phyloP scores from a whole-genome alignment of 805 yeast genomes.

The Candida sonorensis region DNA sequence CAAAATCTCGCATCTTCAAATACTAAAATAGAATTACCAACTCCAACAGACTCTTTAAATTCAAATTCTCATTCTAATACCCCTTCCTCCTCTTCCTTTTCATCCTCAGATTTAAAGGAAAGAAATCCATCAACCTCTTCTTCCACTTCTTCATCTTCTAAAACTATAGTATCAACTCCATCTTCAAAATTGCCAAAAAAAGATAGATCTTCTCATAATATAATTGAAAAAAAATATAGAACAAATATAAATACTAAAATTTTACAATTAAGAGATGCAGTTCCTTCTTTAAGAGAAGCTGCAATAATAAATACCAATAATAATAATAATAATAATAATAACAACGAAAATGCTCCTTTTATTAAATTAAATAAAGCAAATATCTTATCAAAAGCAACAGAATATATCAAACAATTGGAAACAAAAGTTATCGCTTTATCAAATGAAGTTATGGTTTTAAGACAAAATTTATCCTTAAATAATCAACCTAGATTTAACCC shows the following conservation, averaged over 20 bases:
- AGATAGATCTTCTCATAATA: conserved; percentile 63
- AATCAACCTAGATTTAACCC: no score
- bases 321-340: no score
- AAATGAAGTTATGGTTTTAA: conserved; percentile 46
- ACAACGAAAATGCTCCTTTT: no score
- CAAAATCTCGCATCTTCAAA: no score
- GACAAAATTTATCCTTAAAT: conserved; percentile 18
- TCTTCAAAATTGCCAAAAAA: conserved; percentile 18
- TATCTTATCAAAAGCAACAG: conserved; percentile 70
- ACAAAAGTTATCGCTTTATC: conserved; percentile 43
- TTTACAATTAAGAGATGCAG: conserved; percentile 63
- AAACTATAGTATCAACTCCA: not conserved
- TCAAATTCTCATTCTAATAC: no score
- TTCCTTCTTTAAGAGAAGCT: conserved; percentile 67
- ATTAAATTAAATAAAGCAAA: conserved; percentile 72
- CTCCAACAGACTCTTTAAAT: conserved; percentile 10
- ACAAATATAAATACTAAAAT: conserved; percentile 72
- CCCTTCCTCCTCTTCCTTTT: conserved; percentile 2
- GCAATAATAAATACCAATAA: no score
- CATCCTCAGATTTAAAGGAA: conserved; percentile 5
- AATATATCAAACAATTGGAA: conserved; percentile 71
- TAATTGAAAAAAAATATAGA: conserved; percentile 76
- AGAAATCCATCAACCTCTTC: not conserved
- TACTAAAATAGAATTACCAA: conserved; percentile 3
- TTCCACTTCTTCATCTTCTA: not conserved